phyloP scores from a whole-genome alignment of 1,284 basidiomycete genomes.

The Lentinula novae-zelandiae region DNA sequence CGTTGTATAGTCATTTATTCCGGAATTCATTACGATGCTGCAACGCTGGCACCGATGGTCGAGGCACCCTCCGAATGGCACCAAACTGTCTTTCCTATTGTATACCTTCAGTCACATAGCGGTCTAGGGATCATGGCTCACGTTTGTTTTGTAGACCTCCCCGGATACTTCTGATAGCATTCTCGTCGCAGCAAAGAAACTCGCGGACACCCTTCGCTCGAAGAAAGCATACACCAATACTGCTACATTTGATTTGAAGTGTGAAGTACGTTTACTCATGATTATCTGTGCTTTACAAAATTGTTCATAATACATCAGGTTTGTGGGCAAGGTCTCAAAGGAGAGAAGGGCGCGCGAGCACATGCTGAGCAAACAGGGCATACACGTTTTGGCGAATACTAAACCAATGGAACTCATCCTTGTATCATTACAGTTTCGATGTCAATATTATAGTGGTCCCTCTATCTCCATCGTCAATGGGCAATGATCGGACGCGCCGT shows the following conservation, averaged over 20 bases:
- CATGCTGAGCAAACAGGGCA: conserved; percentile 89
- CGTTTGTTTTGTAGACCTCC: conserved; percentile 16
- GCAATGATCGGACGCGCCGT: conserved; percentile 83
- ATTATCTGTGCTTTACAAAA: not conserved
- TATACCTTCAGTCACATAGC: conserved; percentile 17
- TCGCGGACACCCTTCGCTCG: conserved; percentile 69
- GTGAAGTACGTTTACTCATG: conserved; percentile 46
- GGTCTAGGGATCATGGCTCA: not conserved
- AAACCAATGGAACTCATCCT: not conserved
- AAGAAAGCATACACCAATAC: conserved; percentile 90
- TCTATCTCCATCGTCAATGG: conserved; percentile 75
- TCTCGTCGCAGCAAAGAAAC: conserved; percentile 62
- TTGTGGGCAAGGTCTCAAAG: conserved; percentile 78
- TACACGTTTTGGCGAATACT: conserved; percentile 86
- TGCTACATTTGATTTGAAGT: conserved; percentile 83
- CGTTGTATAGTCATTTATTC: conserved; percentile 81
- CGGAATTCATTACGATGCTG: conserved; percentile 93
- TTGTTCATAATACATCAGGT: conserved; percentile 36
- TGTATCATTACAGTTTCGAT: not conserved
- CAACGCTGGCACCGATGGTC: conserved; percentile 72
- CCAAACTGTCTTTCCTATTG: conserved; percentile 77
- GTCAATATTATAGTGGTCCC: conserved; percentile 25
- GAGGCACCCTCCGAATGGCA: conserved; percentile 83
- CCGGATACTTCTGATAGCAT: conserved; percentile 47
- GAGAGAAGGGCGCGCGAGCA: conserved; percentile 86